These are phyloP conservation scores for Phyllosticta ampelicida DNA, from an alignment of 2,329 filamentous ascomycete genomes.

Conservation along the genomic window DNA sequence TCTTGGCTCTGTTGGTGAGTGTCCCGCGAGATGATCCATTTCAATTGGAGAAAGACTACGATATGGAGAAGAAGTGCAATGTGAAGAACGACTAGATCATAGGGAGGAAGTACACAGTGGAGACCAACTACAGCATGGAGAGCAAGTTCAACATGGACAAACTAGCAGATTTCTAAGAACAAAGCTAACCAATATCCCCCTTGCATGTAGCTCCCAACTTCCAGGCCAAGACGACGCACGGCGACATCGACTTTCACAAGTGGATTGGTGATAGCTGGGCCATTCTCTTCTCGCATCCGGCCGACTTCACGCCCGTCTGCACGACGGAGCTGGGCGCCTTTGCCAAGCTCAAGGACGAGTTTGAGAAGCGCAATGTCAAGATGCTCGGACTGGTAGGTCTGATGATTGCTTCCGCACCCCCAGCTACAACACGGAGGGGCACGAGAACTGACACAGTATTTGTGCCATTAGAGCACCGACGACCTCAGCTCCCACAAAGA, in stretches of 20 bases:
- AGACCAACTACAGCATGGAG: too few species aligned
- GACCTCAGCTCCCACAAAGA: conserved; percentile 27
- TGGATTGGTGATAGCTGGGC: conserved; percentile 62
- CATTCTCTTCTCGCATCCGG: conserved; percentile 61
- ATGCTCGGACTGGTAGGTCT: conserved; percentile 41
- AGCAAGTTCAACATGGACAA: too few species aligned
- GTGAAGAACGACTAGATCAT: too few species aligned
- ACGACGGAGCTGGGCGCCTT: conserved; percentile 55
- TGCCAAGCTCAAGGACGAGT: conserved; percentile 53
- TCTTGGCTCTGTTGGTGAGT: conserved; percentile 30
- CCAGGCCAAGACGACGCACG: conserved; percentile 55
- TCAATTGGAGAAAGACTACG: too few species aligned
- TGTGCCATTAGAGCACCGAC: conserved; percentile 4
- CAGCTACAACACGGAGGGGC: too few species aligned
- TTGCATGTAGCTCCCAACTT: conserved; percentile 49
- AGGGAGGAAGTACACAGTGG: too few species aligned
- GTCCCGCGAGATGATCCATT: too few species aligned
- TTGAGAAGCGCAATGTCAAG: conserved; percentile 51
- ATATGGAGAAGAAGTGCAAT: too few species aligned
- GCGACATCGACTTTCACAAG: conserved; percentile 59
- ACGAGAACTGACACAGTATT: not conserved
- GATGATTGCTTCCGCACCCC: too few species aligned
- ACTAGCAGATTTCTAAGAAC: not conserved
- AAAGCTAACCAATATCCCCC: not conserved
- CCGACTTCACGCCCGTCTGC: conserved; percentile 49